Base-by-base conservation (phyloP, 441 rosid species). In the Arabidopsis lyrata region DNA sequence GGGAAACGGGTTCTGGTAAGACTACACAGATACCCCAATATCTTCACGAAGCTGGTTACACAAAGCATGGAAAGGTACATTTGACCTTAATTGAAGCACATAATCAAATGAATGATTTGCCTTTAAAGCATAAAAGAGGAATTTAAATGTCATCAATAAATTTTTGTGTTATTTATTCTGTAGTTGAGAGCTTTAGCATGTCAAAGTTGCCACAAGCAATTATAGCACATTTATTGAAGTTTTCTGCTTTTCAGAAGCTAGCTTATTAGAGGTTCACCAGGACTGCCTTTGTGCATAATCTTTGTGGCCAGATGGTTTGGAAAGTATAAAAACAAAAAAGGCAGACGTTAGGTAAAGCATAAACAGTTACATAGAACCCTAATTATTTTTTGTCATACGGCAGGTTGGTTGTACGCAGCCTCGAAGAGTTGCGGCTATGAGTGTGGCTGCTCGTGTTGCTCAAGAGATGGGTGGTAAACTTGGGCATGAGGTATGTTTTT, bases 1-100 rank as follows among this genome's bases (percentile, higher is more conserved):
- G 99, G 75, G 99, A 95, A 80, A 92, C 99, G 56, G 96, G 98
- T 74, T 95, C 98, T n/a, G 98, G 99, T 58, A 95, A 95, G 88
- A 95, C 98, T 39, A 95, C 99, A 11, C 99, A 92, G 72, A 88
- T 95, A 72, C 98, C 99, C n/a, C 99, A 95, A 66, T 95, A 92
- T 84, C 96, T 92, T 63, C 97, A 92, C 49, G 99, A 95, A 83
- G 96, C 95, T 70, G 98, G 98, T 76, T 95, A 92, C 83, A 95
- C 98, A 15, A 93, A 88, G 84, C 83, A 75, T 22, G 99, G 98
- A 64, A 93, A 86, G 96, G 97, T 93, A 83, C 74, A 62, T 54
- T 53, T 45, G 13, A 45, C 8, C 22, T 2, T 9, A 69, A 75
- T 32, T 61, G 55, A 24, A 52, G 65, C 63, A 62, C 6, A 50